Conservation (phyloP, 805 yeast species). For the Candida glaebosa region DNA sequence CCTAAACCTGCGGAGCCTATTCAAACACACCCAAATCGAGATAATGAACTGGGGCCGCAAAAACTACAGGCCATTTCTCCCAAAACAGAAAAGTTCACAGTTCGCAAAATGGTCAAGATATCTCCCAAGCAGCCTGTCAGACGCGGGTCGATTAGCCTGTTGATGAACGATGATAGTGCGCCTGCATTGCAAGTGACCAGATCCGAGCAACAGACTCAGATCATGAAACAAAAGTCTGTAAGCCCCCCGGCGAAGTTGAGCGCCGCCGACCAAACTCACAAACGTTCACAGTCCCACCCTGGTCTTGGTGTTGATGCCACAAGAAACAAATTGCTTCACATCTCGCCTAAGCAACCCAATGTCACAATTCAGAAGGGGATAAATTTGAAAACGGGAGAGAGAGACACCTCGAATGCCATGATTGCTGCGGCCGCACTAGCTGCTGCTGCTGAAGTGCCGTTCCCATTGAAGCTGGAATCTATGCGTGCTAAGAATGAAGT, state of each 20-base stretch:
- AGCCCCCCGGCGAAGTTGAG: background rate
- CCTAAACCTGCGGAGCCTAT: too few species aligned
- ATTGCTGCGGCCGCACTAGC: constrained; percentile 84
- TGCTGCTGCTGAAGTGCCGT: constrained; percentile 74
- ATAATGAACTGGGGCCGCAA: too few species aligned
- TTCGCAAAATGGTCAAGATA: background rate
- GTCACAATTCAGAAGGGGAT: constrained; percentile 35
- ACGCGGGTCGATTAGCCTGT: constrained; percentile 4
- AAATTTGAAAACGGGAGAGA: constrained; percentile 28
- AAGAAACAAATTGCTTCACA: constrained; percentile 6
- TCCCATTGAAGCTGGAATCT: constrained; percentile 41
- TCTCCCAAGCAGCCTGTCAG: constrained; percentile 4
- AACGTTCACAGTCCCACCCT: constrained; percentile 22
- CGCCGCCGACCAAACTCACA: constrained; percentile 13
- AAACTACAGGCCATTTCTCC: background rate
- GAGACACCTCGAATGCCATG: constrained; percentile 48
- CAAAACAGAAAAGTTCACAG: background rate
- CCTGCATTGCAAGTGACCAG: background rate
- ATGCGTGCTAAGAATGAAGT: background rate
- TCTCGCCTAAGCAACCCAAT: constrained; percentile 40
- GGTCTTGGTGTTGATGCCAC: constrained; percentile 4
- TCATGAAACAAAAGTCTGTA: background rate
- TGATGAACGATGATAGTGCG: constrained; percentile 1
- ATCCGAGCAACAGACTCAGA: background rate
- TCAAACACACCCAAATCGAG: too few species aligned